These are phyloP conservation scores for Cryptococcus sp. DNA, from an alignment of 1,284 basidiomycete genomes.

Conservation along the genomic window DNA sequence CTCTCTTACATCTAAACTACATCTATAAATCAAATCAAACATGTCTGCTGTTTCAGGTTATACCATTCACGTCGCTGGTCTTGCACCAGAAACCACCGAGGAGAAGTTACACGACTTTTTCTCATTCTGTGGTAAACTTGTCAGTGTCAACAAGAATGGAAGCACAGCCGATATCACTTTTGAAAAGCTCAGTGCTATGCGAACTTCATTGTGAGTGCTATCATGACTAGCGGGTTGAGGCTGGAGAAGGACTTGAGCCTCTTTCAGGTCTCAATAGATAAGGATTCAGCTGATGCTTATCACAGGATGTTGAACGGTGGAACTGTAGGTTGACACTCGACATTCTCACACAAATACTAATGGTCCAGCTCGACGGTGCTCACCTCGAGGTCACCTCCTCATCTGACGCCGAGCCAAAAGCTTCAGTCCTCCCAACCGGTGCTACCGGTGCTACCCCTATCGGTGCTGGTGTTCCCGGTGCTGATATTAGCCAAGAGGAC, in stretches of 20 bases:
- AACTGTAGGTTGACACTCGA: conserved; percentile 32
- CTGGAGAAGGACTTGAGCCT: not conserved
- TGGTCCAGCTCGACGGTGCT: conserved; percentile 43
- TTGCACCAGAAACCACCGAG: conserved; percentile 46
- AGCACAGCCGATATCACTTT: conserved; percentile 47
- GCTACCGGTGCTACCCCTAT: conserved; percentile 38
- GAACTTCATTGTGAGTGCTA: conserved; percentile 42
- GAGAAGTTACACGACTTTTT: conserved; percentile 49
- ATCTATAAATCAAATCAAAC: not conserved
- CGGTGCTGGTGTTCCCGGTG: conserved; percentile 18
- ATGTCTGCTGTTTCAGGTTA: conserved; percentile 20
- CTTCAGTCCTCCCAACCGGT: conserved; percentile 33
- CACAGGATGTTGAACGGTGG: conserved; percentile 46
- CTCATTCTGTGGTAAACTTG: conserved; percentile 48
- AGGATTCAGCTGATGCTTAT: no score
- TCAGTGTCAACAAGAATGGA: conserved; percentile 42
- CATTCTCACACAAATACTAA: not conserved
- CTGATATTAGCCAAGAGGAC: conserved; percentile 47
- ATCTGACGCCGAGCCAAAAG: conserved; percentile 31
- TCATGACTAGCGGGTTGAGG: not conserved
- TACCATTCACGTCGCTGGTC: conserved; percentile 46
- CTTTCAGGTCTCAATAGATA: not conserved
- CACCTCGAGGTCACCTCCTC: conserved; percentile 48
- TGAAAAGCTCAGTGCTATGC: conserved; percentile 48
- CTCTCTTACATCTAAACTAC: not conserved